phyloP scores from a whole-genome alignment of 2,329 filamentous ascomycete genomes.

The Eurotiales sp. region DNA sequence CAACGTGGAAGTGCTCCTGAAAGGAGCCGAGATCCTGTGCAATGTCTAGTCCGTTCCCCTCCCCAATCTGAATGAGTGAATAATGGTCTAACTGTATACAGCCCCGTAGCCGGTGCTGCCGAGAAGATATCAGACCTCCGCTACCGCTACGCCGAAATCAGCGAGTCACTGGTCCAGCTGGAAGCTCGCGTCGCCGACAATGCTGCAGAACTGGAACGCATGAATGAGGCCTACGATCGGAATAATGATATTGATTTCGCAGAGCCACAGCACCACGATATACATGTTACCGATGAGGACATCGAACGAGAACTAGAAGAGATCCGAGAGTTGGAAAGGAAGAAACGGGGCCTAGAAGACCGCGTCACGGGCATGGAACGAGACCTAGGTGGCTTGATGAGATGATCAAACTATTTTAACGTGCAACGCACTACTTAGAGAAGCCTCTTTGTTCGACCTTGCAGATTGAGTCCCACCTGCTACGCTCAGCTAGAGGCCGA shows the following conservation, averaged over 20 bases:
- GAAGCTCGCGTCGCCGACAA: conserved; percentile 77
- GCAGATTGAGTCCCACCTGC: neutral
- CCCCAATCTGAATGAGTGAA: no score
- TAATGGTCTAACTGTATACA: conserved; percentile 22
- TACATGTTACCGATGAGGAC: conserved; percentile 40
- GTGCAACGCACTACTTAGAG: neutral
- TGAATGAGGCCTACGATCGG: conserved; percentile 62
- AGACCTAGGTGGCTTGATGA: conserved; percentile 60
- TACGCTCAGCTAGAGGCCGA: neutral
- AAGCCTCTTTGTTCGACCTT: neutral
- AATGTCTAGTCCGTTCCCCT: conserved; percentile 64
- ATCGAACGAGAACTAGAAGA: conserved; percentile 48
- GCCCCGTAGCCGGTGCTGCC: conserved; percentile 69
- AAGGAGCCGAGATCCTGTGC: conserved; percentile 85
- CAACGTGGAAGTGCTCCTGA: conserved; percentile 79
- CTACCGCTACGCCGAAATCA: conserved; percentile 66
- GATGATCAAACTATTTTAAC: conserved; percentile 33
- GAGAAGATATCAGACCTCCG: conserved; percentile 73
- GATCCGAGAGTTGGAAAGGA: conserved; percentile 59
- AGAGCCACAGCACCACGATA: conserved; percentile 19
- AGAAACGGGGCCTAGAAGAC: conserved; percentile 60
- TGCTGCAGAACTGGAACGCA: conserved; percentile 65
- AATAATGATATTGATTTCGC: conserved; percentile 50
- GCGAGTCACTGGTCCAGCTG: conserved; percentile 72
- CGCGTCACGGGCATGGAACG: conserved; percentile 65